These are phyloP conservation scores for Zalaria obscura DNA, from an alignment of 2,329 filamentous ascomycete genomes.

Conservation along the genomic window DNA sequence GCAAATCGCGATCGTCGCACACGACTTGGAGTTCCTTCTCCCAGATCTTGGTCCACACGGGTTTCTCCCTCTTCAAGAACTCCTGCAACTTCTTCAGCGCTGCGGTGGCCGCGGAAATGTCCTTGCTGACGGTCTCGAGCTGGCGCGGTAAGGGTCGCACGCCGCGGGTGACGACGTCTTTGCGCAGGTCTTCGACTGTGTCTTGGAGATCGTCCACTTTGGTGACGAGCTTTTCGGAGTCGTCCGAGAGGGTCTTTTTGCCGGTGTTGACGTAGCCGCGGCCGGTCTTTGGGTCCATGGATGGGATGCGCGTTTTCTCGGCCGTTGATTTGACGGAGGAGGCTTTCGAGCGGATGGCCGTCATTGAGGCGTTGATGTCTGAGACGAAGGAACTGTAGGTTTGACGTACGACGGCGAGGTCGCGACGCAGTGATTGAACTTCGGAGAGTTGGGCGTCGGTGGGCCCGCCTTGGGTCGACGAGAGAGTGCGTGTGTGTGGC, in stretches of 20 bases:
- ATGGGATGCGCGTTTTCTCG: constrained; percentile 54
- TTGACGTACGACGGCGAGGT: constrained; percentile 82
- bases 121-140: constrained; percentile 77
- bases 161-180: constrained; percentile 87
- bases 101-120: constrained; percentile 65
- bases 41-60: constrained; percentile 98
- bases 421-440: constrained; percentile 67
- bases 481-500: constrained; percentile 10
- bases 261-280: constrained; percentile 73
- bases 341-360: constrained; percentile 67
- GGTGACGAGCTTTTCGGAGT: constrained; percentile 80
- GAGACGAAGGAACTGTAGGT: constrained; percentile 85
- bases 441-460: constrained; percentile 56
- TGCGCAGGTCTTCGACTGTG: constrained; percentile 86
- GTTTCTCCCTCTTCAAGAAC: constrained; percentile 81
- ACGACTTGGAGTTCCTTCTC: constrained; percentile 94
- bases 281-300: constrained; percentile 63
- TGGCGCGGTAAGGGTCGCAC: constrained; percentile 83
- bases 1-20: constrained; percentile 85
- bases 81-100: constrained; percentile 93
- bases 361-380: constrained; percentile 81
- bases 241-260: constrained; percentile 72
- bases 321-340: constrained; percentile 64
- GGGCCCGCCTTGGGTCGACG: constrained; percentile 10
- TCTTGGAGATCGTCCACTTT: constrained; percentile 97